Conservation (phyloP, 2,329 filamentous ascomycete species). For the Anthostomella pinea region DNA sequence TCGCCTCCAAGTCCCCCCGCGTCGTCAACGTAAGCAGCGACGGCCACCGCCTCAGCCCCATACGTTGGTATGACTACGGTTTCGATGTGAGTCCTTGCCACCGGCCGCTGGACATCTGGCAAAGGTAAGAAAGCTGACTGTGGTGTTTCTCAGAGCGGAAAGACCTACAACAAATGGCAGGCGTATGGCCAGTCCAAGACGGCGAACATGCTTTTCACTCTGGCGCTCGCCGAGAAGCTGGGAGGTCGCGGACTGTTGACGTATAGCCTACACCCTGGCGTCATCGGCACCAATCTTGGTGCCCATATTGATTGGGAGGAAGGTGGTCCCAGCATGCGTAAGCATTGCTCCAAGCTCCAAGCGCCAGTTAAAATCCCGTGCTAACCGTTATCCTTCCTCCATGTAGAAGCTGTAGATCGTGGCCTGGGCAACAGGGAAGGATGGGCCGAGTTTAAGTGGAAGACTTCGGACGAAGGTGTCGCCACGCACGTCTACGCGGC, state of each 20-base stretch:
- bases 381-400: too few species aligned
- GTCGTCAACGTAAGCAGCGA: conserved; percentile 45
- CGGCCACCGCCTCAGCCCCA: conserved; percentile 39
- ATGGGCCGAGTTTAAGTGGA: conserved; percentile 1
- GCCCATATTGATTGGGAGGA: conserved; percentile 5
- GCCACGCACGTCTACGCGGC: conserved; percentile 1
- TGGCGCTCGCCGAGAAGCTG: not conserved
- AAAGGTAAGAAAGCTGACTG: too few species aligned
- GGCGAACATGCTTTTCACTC: conserved; percentile 1
- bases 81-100: conserved; percentile 31
- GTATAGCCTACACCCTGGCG: conserved; percentile 35
- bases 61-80: conserved; percentile 43
- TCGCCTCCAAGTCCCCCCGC: conserved; percentile 26
- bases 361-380: too few species aligned
- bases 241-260: conserved; percentile 17
- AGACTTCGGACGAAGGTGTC: not conserved
- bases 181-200: conserved; percentile 35
- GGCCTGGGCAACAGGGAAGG: not conserved
- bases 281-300: conserved; percentile 11
- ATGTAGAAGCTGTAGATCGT: not conserved
- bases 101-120: too few species aligned
- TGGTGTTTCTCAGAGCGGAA: conserved; percentile 12
- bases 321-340: too few species aligned
- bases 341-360: not conserved
- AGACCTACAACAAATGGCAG: conserved; percentile 28